Evolutionary conservation across 768 basidiomycete genomes (phyloP), one percentile per base, ranked within the genome.

Genomic region (Podaxis sp.): DNA sequence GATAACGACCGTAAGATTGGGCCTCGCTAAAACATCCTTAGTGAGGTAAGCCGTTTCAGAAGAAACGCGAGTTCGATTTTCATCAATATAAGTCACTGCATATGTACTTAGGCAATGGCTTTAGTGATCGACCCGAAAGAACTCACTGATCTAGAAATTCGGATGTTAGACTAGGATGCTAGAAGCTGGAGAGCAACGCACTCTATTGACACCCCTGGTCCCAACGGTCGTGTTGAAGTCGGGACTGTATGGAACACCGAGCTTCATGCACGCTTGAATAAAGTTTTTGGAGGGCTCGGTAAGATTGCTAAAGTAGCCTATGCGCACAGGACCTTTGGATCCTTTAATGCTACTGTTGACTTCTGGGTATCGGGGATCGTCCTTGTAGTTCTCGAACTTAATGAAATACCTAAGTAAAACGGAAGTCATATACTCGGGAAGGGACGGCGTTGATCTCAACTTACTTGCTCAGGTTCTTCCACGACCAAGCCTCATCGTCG

Each of bases 1-100:
- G 6, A 81, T 77, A 4, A 79, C 77, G 47, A 90, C 79, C 18
- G 76, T 83, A 57, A 90, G 77, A 63, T 90, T 90, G 3, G 81
- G 79, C 37, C 88, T 74, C 2, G 77, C 74, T 21, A 88, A 75
- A 27, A 88, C 86, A 0, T 82, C 75, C 0, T 76, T 70, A 0
- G 88, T 87, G 36, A 90, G 76, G 66, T 89, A 90, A 1, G 87
- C 85, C 0, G 79, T 69, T 65, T 89, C 85, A 1, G 83, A 76
- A 4, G 87, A 82, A 1, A 84, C 83, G 0, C 88, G 80, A 48
- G 72, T 72, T 6, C 79, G 74, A 1, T 68, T 73, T 27, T 76
- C 63, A 61, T 85, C 78, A 50, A 89, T 79, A 64, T 84, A 90
- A 0, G 87, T 88, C 83, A 88, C 88, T 89, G 62, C 32, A 32